Evolutionary conservation across 495 filamentous ascomycete species (phyloP).

Genomic region (Daldinia childiae): DNA sequence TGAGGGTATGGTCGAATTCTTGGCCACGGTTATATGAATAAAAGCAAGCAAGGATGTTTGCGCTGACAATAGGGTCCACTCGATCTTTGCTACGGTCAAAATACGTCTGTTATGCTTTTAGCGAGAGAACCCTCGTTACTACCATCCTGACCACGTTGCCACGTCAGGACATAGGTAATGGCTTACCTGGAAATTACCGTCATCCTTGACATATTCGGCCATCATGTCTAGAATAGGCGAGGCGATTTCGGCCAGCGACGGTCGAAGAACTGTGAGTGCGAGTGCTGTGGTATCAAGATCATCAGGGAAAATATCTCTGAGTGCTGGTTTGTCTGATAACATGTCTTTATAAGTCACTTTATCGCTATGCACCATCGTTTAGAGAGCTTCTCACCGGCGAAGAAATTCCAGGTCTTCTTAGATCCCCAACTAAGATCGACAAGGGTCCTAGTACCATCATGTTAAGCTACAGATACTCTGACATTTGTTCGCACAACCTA

Average conservation of each 20-base stretch:
- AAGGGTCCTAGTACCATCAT: slow-evolving; percentile 18
- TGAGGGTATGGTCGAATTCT: slow-evolving; percentile 26
- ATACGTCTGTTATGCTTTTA: slow-evolving; percentile 18
- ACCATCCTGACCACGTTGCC: background rate
- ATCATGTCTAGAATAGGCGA: background rate
- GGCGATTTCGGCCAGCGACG: background rate
- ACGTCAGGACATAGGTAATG: no score
- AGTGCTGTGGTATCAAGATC: background rate
- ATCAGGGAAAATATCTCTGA: background rate
- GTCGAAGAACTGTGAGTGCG: background rate
- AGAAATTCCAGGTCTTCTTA: slow-evolving; percentile 32
- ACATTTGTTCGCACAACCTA: background rate
- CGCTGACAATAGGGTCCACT: slow-evolving; percentile 21
- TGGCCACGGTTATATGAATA: slow-evolving; percentile 25
- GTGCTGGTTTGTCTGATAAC: background rate
- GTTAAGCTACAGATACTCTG: background rate
- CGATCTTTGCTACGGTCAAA: slow-evolving; percentile 16
- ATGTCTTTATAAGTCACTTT: background rate
- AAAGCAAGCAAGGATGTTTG: slow-evolving; percentile 32
- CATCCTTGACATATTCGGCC: background rate
- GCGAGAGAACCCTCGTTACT: background rate
- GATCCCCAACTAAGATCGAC: slow-evolving; percentile 26
- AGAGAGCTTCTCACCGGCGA: slow-evolving; percentile 13
- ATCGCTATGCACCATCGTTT: background rate
- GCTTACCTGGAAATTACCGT: background rate